Percentiles rank a stretch among this genome's conserved stretches.
Evolutionary conservation across 305 asterid species (phyloP).

Genomic region (Fraxinus latifolia): DNA sequence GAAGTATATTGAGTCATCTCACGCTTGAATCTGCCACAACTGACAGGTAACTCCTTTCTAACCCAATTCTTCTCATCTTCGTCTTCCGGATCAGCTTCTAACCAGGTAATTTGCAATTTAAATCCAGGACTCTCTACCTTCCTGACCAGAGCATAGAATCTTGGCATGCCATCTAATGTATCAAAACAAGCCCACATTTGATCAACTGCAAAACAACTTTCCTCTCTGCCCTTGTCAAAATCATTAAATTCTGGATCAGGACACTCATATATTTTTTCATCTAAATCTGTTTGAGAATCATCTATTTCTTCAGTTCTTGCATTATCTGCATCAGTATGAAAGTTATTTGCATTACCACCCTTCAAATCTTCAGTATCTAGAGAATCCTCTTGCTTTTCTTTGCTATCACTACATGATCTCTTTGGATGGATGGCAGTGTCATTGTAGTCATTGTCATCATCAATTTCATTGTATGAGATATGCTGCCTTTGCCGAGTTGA

Average conservation of each 20-base stretch:
- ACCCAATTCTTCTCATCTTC: slow-evolving; percentile 40
- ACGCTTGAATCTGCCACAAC: slow-evolving; percentile 62
- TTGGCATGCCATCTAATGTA: slow-evolving; percentile 69
- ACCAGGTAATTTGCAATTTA: slow-evolving; percentile 57
- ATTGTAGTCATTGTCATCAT: slow-evolving; percentile 36
- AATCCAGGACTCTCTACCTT: slow-evolving; percentile 44
- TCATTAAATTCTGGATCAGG: slow-evolving; percentile 76
- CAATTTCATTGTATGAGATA: slow-evolving; percentile 41
- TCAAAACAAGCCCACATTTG: slow-evolving; percentile 91
- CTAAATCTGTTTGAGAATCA: slow-evolving; percentile 40
- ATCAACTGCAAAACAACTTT: slow-evolving; percentile 43
- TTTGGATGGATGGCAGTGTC: slow-evolving; percentile 32
- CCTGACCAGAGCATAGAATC: slow-evolving; percentile 68
- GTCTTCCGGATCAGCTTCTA: slow-evolving; percentile 61
- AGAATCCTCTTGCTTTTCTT: slow-evolving; percentile 24
- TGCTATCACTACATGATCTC: slow-evolving; percentile 24
- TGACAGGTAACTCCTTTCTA: slow-evolving; percentile 49
- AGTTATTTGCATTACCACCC: slow-evolving; percentile 24
- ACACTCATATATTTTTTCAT: slow-evolving; percentile 15
- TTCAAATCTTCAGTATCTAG: slow-evolving; percentile 21
- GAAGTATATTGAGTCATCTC: slow-evolving; percentile 33
- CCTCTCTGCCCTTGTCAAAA: slow-evolving; percentile 60
- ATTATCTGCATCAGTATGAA: slow-evolving; percentile 14
- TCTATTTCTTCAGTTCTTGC: slow-evolving; percentile 33
- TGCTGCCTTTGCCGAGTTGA: slow-evolving; percentile 46